These are phyloP conservation scores for Tribonema minus DNA, from an alignment of 108 stramenopile species.

Conservation along the genomic window DNA sequence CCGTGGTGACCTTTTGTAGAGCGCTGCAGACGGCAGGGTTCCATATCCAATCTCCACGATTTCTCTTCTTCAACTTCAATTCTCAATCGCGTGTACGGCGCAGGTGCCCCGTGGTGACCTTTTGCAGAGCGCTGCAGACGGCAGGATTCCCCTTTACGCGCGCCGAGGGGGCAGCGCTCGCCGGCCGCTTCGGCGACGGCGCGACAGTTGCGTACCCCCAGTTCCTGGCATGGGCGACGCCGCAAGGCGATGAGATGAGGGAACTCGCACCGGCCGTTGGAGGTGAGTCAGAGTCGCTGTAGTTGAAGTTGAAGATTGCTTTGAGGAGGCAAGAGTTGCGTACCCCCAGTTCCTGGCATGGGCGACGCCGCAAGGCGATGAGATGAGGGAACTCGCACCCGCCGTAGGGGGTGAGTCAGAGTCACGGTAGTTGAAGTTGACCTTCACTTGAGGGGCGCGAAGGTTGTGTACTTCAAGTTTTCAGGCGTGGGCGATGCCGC, in stretches of 20 bases:
- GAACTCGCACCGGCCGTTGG: not conserved
- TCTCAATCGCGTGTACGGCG: no score
- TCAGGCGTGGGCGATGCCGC: constrained; percentile 33
- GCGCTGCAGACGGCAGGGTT: constrained; percentile 12
- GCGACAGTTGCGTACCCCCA: constrained; percentile 8
- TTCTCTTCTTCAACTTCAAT: no score
- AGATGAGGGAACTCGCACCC: not conserved
- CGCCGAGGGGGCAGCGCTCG: constrained; percentile 17
- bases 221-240: constrained; percentile 41
- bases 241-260: not conserved
- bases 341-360: constrained; percentile 36
- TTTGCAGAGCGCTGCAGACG: no score
- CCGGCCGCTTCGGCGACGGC: constrained; percentile 24
- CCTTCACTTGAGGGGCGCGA: not conserved
- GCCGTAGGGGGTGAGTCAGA: not conserved
- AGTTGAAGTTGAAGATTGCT: no score
- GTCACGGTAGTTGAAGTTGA: no score
- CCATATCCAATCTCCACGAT: no score
- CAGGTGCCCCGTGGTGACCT: no score
- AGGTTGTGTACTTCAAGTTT: constrained; percentile 20
- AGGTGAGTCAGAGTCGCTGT: not conserved
- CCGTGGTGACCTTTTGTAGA: no score
- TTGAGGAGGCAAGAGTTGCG: constrained; percentile 2
- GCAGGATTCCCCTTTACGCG: constrained; percentile 40
- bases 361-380: constrained; percentile 14